Evolutionary conservation across 768 basidiomycete species (phyloP).

Genomic region (Termitomyces heimii): DNA sequence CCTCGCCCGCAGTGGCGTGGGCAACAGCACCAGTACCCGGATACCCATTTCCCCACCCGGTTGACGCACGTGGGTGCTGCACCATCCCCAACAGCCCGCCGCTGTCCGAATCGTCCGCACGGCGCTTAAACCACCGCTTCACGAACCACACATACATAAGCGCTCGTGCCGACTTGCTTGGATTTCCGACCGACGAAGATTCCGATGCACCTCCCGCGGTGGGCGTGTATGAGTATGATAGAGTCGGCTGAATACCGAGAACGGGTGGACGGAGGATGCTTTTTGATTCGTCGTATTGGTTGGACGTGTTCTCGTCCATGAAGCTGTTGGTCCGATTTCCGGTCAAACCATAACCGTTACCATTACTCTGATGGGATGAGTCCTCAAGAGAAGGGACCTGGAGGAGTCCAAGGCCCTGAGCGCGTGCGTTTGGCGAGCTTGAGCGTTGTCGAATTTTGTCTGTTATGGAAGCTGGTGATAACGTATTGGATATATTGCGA

Average conservation of each 20-base stretch:
- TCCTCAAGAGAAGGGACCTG: constrained; percentile 12
- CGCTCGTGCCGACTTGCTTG: constrained; percentile 11
- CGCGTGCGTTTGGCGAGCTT: constrained; percentile 13
- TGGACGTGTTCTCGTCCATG: background rate
- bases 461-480: constrained; percentile 5
- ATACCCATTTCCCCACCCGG: background rate
- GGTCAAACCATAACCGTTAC: background rate
- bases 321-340: background rate
- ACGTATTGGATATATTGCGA: constrained; percentile 9
- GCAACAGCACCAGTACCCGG: background rate
- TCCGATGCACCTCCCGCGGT: constrained; percentile 17
- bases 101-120: constrained; percentile 27
- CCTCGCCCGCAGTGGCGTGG: constrained; percentile 22
- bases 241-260: constrained; percentile 64
- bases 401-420: constrained; percentile 10
- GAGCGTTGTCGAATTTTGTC: constrained; percentile 14
- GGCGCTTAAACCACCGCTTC: constrained; percentile 66
- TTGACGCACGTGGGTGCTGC: background rate
- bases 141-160: constrained; percentile 74
- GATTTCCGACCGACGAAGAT: constrained; percentile 1
- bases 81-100: constrained; percentile 35
- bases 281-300: background rate
- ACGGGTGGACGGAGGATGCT: constrained; percentile 29
- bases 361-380: background rate
- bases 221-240: constrained; percentile 38